These are phyloP conservation scores for Laburnicola sp. DNA, from an alignment of 2,329 filamentous ascomycete genomes.

Conservation along the genomic window DNA sequence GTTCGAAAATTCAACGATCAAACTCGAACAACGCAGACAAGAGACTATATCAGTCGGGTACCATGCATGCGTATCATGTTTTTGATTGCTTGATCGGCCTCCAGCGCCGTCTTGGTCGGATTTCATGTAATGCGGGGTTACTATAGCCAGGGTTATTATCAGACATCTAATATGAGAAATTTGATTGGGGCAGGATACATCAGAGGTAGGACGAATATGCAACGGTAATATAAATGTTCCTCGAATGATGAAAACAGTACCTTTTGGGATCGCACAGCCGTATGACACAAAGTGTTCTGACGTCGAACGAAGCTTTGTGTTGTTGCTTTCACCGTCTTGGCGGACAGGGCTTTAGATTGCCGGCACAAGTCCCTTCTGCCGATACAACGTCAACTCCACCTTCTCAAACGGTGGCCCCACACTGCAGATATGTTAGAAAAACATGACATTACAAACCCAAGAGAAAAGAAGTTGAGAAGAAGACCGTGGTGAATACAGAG, in stretches of 20 bases:
- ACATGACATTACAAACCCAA: too few species aligned
- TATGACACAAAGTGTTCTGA: constrained; percentile 5
- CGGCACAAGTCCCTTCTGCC: constrained; percentile 14
- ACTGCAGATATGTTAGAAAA: not conserved
- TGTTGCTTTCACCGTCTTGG: constrained; percentile 10
- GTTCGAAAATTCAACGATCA: not conserved
- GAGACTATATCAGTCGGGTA: not conserved
- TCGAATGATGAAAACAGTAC: constrained; percentile 7
- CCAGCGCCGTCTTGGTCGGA: too few species aligned
- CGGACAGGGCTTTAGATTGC: constrained; percentile 11
- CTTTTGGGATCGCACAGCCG: not conserved
- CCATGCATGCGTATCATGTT: not conserved
- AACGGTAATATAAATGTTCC: constrained; percentile 7
- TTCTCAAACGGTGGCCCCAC: constrained; percentile 11
- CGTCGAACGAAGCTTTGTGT: constrained; percentile 23
- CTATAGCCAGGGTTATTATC: constrained; percentile 7
- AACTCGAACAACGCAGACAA: not conserved
- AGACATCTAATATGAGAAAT: not conserved
- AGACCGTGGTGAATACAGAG: too few species aligned
- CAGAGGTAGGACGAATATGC: not conserved
- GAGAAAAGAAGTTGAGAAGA: not conserved
- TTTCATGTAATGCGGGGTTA: constrained; percentile 16
- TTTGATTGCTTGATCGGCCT: constrained; percentile 1
- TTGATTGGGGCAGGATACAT: constrained; percentile 2
- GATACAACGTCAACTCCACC: constrained; percentile 11